Conservation (phyloP, 1,139 yeast species). For the Kodamaea derodonti region DNA sequence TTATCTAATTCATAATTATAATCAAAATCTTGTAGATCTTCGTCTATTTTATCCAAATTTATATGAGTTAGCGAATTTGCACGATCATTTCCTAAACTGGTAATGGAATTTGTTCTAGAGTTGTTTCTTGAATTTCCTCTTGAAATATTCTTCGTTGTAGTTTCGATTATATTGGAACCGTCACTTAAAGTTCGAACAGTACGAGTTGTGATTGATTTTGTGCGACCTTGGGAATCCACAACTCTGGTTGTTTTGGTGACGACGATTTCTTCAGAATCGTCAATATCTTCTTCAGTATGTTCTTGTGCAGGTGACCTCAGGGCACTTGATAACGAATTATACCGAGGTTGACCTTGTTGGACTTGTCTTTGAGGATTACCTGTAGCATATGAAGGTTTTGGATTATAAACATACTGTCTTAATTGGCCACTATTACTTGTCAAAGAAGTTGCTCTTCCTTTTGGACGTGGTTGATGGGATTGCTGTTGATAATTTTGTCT, state of each 20-base stretch:
- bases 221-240: slow-evolving; percentile 41
- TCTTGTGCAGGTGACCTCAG: no score
- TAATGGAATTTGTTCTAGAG: slow-evolving; percentile 17
- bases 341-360: slow-evolving; percentile 1
- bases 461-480: slow-evolving; percentile 3
- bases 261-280: slow-evolving; percentile 23
- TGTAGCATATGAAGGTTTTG: slow-evolving; percentile 34
- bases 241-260: slow-evolving; percentile 45
- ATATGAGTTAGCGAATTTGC: slow-evolving; percentile 24
- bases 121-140: slow-evolving; percentile 33
- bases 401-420: slow-evolving; percentile 28
- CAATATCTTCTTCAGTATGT: slow-evolving; percentile 10
- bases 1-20: slow-evolving; percentile 35
- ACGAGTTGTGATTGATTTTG: slow-evolving; percentile 41
- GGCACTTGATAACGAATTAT: slow-evolving; percentile 7
- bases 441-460: slow-evolving; percentile 15
- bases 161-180: slow-evolving; percentile 44
- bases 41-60: slow-evolving; percentile 41
- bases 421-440: slow-evolving; percentile 4
- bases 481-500: slow-evolving; percentile 4
- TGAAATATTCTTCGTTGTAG: slow-evolving; percentile 42
- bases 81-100: slow-evolving; percentile 11
- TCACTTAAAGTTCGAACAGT: slow-evolving; percentile 40
- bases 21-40: slow-evolving; percentile 43
- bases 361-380: neutral